Evolutionary conservation across 129 eudicot genomes (phyloP), one percentile per base, ranked within the genome.

Genomic region (Lonicera japonica): DNA sequence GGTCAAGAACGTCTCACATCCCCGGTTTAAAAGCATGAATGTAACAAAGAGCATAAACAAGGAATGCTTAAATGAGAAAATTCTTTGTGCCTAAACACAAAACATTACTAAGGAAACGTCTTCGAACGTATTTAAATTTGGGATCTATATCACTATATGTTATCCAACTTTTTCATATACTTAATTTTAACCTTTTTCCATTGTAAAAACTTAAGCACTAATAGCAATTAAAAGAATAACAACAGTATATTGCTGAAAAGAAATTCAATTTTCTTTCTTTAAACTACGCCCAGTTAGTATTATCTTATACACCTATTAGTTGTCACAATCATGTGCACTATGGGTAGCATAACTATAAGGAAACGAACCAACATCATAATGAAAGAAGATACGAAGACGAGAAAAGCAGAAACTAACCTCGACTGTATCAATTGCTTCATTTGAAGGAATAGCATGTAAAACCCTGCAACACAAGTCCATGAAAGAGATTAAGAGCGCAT

Each of bases 371-470:
- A 9, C 22, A 54, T 51, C 25, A 13, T 21, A 34, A 54, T 5
- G 20, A 62, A 47, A 15, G 25, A 19, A 12, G 34, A n/a, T n/a
- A 67, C 1, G 19, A 11, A 53, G 9, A 57, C 16, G 14, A 34
- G 40, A 54, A 39, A 11, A 8, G 17, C 54, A 71, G 48, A 66
- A 48, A 66, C 86, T 67, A n/a, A 88, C 96, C 96, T 88, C 99
- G 60, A 92, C 99, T 1, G 91, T 85, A 62, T 92, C 96, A 58
- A 88, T 88, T 60, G 99, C 99, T 77, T 88, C 99, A 58, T 85
- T 80, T 41, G 95, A 79, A 75, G 96, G 99, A 65, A 88, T 92
- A n/a, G 95, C 91, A 61, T 88, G 91, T 65, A 86, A 78, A 21
- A 89, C 97, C 61, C 97, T 89, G 90, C 70, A 75, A 66, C 45